These are phyloP conservation scores for Termitomyces sp. DNA, from an alignment of 1,284 basidiomycete genomes.

Conservation along the genomic window DNA sequence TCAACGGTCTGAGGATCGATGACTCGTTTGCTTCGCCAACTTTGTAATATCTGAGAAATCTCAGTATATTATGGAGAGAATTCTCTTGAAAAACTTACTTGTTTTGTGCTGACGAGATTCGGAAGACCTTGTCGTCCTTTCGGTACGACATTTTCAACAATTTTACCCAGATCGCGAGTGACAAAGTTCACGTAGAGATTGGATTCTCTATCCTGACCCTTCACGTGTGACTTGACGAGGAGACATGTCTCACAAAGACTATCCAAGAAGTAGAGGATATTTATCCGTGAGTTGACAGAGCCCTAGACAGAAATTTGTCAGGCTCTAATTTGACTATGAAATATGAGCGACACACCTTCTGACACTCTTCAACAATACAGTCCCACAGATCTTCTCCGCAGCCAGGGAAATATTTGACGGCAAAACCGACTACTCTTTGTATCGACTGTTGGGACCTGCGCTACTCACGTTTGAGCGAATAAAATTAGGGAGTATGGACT, in stretches of 20 bases:
- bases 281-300: slow-evolving; percentile 86
- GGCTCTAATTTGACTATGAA: not conserved
- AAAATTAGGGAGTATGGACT: slow-evolving; percentile 3
- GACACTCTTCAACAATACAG: slow-evolving; percentile 86
- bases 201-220: slow-evolving; percentile 32
- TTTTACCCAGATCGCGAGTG: slow-evolving; percentile 63
- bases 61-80: not conserved
- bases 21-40: slow-evolving; percentile 82
- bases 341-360: slow-evolving; percentile 54
- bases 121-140: slow-evolving; percentile 76
- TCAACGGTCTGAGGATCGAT: slow-evolving; percentile 75
- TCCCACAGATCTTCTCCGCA: slow-evolving; percentile 95
- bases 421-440: slow-evolving; percentile 82
- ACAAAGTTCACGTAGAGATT: slow-evolving; percentile 75
- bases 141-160: slow-evolving; percentile 82
- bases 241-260: slow-evolving; percentile 77
- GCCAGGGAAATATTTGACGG: slow-evolving; percentile 76
- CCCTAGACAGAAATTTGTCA: slow-evolving; percentile 46
- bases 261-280: slow-evolving; percentile 90
- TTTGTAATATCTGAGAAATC: slow-evolving; percentile 69
- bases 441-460: slow-evolving; percentile 83
- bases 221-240: slow-evolving; percentile 54
- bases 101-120: slow-evolving; percentile 80
- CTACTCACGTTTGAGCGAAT: slow-evolving; percentile 26
- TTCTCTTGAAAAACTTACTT: slow-evolving; percentile 42